Percentiles rank a stretch among this genome's conserved stretches.
Evolutionary conservation across 805 yeast genomes (phyloP).

Genomic region (Starmerella geochares): DNA sequence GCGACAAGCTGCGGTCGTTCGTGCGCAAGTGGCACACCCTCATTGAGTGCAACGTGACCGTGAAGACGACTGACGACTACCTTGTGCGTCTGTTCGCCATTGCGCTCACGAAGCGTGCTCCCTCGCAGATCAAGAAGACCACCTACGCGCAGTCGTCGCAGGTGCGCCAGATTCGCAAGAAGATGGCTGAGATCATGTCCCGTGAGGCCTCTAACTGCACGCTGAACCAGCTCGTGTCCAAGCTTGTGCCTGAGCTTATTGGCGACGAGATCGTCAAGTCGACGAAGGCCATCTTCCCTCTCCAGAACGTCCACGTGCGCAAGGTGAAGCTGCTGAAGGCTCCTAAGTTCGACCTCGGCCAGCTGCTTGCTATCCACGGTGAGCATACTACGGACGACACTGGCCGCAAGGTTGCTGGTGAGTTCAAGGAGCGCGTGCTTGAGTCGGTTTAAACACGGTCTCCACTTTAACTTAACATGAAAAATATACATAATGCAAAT

Average conservation of each 20-base stretch:
- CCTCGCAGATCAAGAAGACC: slow-evolving; percentile 95
- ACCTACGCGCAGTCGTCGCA: slow-evolving; percentile 96
- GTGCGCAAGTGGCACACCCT: slow-evolving; percentile 99
- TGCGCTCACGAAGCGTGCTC: slow-evolving; percentile 97
- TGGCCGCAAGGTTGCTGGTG: slow-evolving; percentile 85
- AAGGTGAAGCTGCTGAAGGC: slow-evolving; percentile 97
- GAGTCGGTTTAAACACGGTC: slow-evolving; percentile 68
- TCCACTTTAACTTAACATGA: slow-evolving; percentile 12
- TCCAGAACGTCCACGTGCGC: slow-evolving; percentile 98
- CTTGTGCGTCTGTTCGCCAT: slow-evolving; percentile 91
- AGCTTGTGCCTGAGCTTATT: slow-evolving; percentile 96
- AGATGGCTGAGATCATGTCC: slow-evolving; percentile 90
- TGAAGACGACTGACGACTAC: slow-evolving; percentile 96
- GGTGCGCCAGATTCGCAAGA: slow-evolving; percentile 93
- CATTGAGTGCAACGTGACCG: slow-evolving; percentile 96
- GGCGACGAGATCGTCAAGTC: slow-evolving; percentile 98
- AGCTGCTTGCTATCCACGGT: slow-evolving; percentile 94
- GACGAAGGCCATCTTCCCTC: slow-evolving; percentile 88
- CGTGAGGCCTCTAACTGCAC: slow-evolving; percentile 93
- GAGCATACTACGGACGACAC: slow-evolving; percentile 89
- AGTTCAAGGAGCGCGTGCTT: slow-evolving; percentile 97
- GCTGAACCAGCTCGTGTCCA: slow-evolving; percentile 90
- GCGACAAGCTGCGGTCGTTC: slow-evolving; percentile 93
- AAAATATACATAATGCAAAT: slow-evolving; percentile 6
- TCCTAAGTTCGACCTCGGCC: slow-evolving; percentile 97